Evolutionary conservation across 2,329 filamentous ascomycete species (phyloP).

Genomic region (Coniochaeta prunicola): DNA sequence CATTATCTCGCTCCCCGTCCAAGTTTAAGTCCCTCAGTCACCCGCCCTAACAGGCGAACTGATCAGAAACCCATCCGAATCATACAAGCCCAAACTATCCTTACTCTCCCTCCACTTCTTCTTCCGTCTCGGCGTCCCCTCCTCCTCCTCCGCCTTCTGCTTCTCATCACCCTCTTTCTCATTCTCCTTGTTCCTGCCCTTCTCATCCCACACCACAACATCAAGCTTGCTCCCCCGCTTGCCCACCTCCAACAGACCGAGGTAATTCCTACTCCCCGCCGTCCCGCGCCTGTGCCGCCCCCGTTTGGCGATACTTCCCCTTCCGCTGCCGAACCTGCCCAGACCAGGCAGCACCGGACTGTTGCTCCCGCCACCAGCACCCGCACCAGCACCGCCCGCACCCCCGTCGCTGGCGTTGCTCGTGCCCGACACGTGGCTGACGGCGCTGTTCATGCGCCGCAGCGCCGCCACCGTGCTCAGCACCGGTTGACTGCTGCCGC

Average conservation of each 20-base stretch:
- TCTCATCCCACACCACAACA: neutral
- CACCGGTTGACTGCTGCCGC: slow-evolving; percentile 13
- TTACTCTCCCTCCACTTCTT: slow-evolving; percentile 18
- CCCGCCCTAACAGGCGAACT: slow-evolving; percentile 29
- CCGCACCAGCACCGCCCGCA: too few relatives aligned
- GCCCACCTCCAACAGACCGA: slow-evolving; percentile 28
- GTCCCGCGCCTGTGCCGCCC: slow-evolving; percentile 14
- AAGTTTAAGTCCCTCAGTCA: neutral
- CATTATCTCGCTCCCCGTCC: neutral
- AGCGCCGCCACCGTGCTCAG: slow-evolving; percentile 43
- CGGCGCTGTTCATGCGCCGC: slow-evolving; percentile 49
- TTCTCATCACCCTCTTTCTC: neutral
- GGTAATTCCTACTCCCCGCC: slow-evolving; percentile 38
- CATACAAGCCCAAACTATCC: slow-evolving; percentile 36
- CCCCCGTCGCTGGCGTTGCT: neutral
- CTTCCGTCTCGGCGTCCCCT: slow-evolving; percentile 6
- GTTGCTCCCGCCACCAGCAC: too few relatives aligned
- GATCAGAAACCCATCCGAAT: slow-evolving; percentile 37
- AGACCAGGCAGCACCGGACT: slow-evolving; percentile 32
- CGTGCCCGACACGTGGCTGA: slow-evolving; percentile 19
- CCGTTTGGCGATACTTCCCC: too few relatives aligned
- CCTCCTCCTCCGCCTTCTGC: slow-evolving; percentile 6
- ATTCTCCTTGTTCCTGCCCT: neutral
- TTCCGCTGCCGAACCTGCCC: slow-evolving; percentile 24
- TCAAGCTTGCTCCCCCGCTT: neutral